Conservation (phyloP, 2,329 filamentous ascomycete genomes). For the Davidsoniella eucalypti region DNA sequence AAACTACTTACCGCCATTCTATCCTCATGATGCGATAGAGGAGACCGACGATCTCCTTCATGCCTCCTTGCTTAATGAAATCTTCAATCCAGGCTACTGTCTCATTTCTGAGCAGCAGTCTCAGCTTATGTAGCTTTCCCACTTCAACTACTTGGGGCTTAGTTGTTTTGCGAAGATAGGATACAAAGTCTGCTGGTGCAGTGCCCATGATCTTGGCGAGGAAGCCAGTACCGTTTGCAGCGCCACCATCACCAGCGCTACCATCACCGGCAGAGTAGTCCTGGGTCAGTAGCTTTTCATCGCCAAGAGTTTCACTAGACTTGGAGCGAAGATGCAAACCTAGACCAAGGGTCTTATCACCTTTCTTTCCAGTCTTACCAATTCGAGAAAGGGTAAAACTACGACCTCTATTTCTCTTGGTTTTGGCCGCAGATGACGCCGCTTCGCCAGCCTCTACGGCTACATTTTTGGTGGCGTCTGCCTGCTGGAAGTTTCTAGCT, state of each 20-base stretch:
- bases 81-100: slow-evolving; percentile 89
- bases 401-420: slow-evolving; percentile 47
- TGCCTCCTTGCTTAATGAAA: slow-evolving; percentile 78
- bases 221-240: slow-evolving; percentile 35
- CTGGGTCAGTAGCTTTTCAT: slow-evolving; percentile 34
- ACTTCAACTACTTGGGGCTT: slow-evolving; percentile 77
- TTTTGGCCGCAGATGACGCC: slow-evolving; percentile 25
- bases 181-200: slow-evolving; percentile 68
- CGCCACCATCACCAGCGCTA: slow-evolving; percentile 29
- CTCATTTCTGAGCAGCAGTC: slow-evolving; percentile 79
- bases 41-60: slow-evolving; percentile 76
- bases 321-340: slow-evolving; percentile 53
- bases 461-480: slow-evolving; percentile 18
- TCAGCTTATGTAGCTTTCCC: slow-evolving; percentile 86
- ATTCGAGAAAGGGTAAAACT: slow-evolving; percentile 61
- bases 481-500: background rate
- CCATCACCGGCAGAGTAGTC: slow-evolving; percentile 2
- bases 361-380: slow-evolving; percentile 28
- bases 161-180: slow-evolving; percentile 64
- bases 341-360: slow-evolving; percentile 35
- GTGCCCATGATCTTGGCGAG: slow-evolving; percentile 55
- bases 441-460: slow-evolving; percentile 25
- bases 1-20: slow-evolving; percentile 66
- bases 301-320: slow-evolving; percentile 52
- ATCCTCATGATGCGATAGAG: slow-evolving; percentile 86